Evolutionary conservation across 805 yeast genomes (phyloP).

Genomic region (Nakazawaea anatomiae): DNA sequence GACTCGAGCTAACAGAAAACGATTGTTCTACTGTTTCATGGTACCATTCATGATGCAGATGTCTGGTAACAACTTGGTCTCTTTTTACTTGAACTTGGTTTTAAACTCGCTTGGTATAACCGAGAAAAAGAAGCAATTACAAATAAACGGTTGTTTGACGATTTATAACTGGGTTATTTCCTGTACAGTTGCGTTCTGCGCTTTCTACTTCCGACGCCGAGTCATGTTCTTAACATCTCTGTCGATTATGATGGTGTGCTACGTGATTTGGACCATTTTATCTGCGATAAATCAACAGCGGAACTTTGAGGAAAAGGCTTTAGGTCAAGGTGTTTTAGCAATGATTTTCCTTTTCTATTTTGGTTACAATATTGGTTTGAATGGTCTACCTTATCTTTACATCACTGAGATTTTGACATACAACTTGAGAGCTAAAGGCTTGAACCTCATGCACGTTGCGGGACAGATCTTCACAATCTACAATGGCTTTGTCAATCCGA

Average conservation of each 20-base stretch:
- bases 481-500: constrained; percentile 27
- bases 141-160: constrained; percentile 46
- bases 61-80: constrained; percentile 41
- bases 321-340: constrained; percentile 42
- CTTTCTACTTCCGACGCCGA: constrained; percentile 29
- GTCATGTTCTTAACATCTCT: constrained; percentile 28
- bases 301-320: constrained; percentile 30
- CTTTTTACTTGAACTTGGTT: constrained; percentile 44
- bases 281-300: constrained; percentile 41
- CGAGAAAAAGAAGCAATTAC: constrained; percentile 34
- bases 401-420: constrained; percentile 35
- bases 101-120: constrained; percentile 49
- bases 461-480: constrained; percentile 20
- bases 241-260: constrained; percentile 30
- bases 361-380: constrained; percentile 35
- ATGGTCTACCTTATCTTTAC: constrained; percentile 41
- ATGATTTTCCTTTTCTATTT: constrained; percentile 43
- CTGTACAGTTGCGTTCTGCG: constrained; percentile 22
- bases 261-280: constrained; percentile 35
- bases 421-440: constrained; percentile 15
- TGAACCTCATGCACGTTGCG: constrained; percentile 16
- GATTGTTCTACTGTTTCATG: constrained; percentile 26
- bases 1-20: constrained; percentile 30
- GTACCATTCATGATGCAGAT: constrained; percentile 31
- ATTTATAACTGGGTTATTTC: constrained; percentile 36